Conservation (phyloP, 345 rosid species). For the Bruguiera parviflora region DNA sequence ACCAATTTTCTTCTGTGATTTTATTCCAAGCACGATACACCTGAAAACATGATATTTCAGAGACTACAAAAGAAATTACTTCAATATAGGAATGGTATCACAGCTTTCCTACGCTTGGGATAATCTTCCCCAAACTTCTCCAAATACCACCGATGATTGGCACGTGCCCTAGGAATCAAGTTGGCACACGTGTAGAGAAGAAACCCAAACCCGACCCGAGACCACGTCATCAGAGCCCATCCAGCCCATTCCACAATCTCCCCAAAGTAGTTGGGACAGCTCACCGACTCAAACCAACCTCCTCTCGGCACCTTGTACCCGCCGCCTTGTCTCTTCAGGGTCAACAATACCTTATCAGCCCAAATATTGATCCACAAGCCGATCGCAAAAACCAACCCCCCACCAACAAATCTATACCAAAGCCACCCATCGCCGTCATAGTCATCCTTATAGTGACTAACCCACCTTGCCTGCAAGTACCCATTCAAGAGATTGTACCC, state of each 20-base stretch:
- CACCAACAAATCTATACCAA: constrained; percentile 52
- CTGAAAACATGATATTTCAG: too few relatives aligned
- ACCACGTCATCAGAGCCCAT: constrained; percentile 86
- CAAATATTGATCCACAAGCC: constrained; percentile 74
- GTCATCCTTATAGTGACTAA: constrained; percentile 62
- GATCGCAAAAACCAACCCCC: constrained; percentile 42
- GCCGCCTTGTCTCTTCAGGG: constrained; percentile 55
- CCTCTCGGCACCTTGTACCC: constrained; percentile 78
- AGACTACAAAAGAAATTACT: background rate
- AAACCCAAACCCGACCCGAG: constrained; percentile 77
- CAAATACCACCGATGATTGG: constrained; percentile 60
- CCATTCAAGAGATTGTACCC: constrained; percentile 63
- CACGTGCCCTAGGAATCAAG: constrained; percentile 73
- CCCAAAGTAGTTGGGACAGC: constrained; percentile 88
- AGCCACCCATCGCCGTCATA: constrained; percentile 39
- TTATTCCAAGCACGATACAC: too few relatives aligned
- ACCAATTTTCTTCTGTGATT: too few relatives aligned
- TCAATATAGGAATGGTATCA: constrained; percentile 65
- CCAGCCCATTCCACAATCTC: constrained; percentile 87
- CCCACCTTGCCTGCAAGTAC: constrained; percentile 75
- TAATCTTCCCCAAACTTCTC: constrained; percentile 78
- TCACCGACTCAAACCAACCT: constrained; percentile 74
- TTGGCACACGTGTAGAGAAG: constrained; percentile 72
- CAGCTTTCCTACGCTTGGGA: constrained; percentile 64
- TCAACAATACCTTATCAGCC: constrained; percentile 64